phyloP scores from a whole-genome alignment of 192 early-diverging fungal genomes.

The Rhizoclosmatium globosum region DNA sequence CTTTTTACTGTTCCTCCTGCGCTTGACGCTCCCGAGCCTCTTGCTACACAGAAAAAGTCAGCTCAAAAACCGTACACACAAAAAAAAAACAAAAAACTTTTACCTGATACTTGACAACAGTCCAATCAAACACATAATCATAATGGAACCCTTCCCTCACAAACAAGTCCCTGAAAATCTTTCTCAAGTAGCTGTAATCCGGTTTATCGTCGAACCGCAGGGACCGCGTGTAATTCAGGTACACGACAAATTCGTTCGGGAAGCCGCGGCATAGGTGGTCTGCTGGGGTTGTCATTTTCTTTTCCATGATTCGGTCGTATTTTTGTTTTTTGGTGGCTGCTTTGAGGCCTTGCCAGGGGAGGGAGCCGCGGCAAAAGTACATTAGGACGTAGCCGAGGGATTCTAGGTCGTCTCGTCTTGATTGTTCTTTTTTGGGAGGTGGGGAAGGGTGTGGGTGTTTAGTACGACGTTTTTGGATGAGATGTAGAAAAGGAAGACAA shows the following conservation, averaged over 20 bases:
- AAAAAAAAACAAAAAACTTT: background rate
- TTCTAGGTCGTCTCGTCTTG: constrained; percentile 70
- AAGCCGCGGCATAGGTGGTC: constrained; percentile 65
- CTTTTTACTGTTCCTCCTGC: background rate
- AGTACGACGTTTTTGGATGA: too few relatives aligned
- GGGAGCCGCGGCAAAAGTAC: constrained; percentile 69
- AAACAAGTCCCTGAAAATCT: constrained; percentile 71
- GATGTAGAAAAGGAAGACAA: constrained; percentile 7
- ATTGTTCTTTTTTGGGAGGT: constrained; percentile 68
- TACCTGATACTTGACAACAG: constrained; percentile 43
- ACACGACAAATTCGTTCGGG: constrained; percentile 70
- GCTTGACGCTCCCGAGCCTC: constrained; percentile 22
- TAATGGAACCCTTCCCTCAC: constrained; percentile 70
- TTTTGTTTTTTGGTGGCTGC: constrained; percentile 75
- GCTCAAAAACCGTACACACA: too few relatives aligned
- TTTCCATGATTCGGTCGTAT: constrained; percentile 75
- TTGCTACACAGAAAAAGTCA: background rate
- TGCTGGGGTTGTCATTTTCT: constrained; percentile 74
- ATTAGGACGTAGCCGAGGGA: constrained; percentile 72
- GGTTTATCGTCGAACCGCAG: constrained; percentile 74
- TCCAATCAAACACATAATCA: constrained; percentile 76
- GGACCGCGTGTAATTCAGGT: constrained; percentile 69
- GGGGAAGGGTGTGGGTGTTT: background rate
- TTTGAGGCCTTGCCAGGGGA: constrained; percentile 73
- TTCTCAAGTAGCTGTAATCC: constrained; percentile 70